Evolutionary conservation across 202 grass and related monocot genomes (phyloP).

Genomic region (Musa balbisiana): DNA sequence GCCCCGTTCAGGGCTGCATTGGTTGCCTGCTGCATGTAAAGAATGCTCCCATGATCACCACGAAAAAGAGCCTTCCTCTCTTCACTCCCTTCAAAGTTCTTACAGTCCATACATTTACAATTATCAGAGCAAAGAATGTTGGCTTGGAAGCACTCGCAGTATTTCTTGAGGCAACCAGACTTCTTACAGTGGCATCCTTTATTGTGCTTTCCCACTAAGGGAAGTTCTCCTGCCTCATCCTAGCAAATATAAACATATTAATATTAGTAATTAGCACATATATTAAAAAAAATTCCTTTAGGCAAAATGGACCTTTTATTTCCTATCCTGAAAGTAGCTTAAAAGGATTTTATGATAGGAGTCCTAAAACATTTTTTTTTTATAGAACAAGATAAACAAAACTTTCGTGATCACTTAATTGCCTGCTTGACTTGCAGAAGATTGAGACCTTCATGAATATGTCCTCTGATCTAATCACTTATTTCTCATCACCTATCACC

Average conservation of each 20-base stretch:
- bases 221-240: conserved; percentile 67
- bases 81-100: conserved; percentile 85
- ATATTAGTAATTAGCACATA: background rate
- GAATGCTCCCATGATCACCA: conserved; percentile 46
- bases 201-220: conserved; percentile 94
- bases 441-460: too few relatives aligned
- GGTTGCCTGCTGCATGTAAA: conserved; percentile 74
- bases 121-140: conserved; percentile 94
- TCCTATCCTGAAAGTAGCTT: too few relatives aligned
- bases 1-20: conserved; percentile 85
- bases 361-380: too few relatives aligned
- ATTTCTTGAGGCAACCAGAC: conserved; percentile 95
- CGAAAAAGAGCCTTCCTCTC: conserved; percentile 59
- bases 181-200: conserved; percentile 99
- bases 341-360: too few relatives aligned
- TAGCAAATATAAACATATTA: conserved; percentile 1
- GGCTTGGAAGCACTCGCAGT: conserved; percentile 94
- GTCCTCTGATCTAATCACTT: too few relatives aligned
- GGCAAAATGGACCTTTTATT: too few relatives aligned
- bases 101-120: conserved; percentile 97
- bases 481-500: too few relatives aligned
- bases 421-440: too few relatives aligned
- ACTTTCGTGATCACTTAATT: too few relatives aligned
- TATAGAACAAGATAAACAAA: too few relatives aligned
- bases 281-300: background rate